phyloP scores from a whole-genome alignment of 2,329 filamentous ascomycete genomes.

The Exophiala aquamarina region DNA sequence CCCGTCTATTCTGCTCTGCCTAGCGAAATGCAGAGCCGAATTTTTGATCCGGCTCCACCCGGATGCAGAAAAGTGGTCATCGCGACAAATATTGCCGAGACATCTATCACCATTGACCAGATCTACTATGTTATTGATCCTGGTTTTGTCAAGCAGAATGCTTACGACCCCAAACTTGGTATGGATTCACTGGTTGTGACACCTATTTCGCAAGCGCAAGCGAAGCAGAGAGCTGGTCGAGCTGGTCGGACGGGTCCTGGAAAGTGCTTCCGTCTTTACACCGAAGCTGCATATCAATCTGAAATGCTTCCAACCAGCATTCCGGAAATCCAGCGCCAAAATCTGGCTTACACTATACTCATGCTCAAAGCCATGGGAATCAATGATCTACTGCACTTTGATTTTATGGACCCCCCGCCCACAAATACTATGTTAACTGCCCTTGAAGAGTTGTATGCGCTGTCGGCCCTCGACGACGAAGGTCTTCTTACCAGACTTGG shows the following conservation, averaged over 20 bases:
- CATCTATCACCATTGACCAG: constrained; percentile 94
- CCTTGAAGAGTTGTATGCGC: constrained; percentile 88
- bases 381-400: constrained; percentile 93
- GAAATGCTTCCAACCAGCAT: constrained; percentile 97
- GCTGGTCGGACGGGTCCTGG: constrained; percentile 93
- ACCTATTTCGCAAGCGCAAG: constrained; percentile 94
- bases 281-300: constrained; percentile 89
- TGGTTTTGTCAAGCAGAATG: constrained; percentile 96
- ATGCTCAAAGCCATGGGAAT: constrained; percentile 99
- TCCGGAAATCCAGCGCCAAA: constrained; percentile 94
- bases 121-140: constrained; percentile 98
- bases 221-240: constrained; percentile 88
- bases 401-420: constrained; percentile 98
- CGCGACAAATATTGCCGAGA: constrained; percentile 97
- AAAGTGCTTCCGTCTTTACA: constrained; percentile 94
- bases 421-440: constrained; percentile 98
- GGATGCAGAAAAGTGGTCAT: constrained; percentile 93
- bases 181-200: constrained; percentile 97
- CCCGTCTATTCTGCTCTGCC: constrained; percentile 96
- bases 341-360: constrained; percentile 86
- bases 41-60: constrained; percentile 88
- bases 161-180: constrained; percentile 92
- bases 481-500: constrained; percentile 87
- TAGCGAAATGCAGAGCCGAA: constrained; percentile 87
- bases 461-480: constrained; percentile 92